Evolutionary conservation across 1,284 basidiomycete species (phyloP), one percentile per base, ranked within the genome.

Genomic region (Coniophora puteana): DNA sequence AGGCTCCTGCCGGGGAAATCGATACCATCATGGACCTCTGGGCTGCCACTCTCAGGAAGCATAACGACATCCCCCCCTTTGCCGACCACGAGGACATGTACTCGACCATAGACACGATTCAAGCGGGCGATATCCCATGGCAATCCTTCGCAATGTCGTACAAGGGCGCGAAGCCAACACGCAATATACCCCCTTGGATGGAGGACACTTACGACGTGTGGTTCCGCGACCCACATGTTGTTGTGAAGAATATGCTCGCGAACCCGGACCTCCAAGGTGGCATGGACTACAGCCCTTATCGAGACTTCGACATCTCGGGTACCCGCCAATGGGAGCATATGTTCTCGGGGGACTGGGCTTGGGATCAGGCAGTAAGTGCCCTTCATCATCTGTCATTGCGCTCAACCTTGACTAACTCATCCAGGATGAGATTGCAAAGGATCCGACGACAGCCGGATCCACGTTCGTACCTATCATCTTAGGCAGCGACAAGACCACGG

Each of bases 401-500:
- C 34, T 42, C 14, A 23, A 8, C 23, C 6, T 31, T 30, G 27
- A 41, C 3, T 13, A 11, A 7, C 16, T 17, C 4, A 2, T 16
- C 21, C 16, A 43, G 41, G 47, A 51, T 32, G 14, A 43, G 8
- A 45, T 54, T 8, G 17, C 48, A 0, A 26, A 31, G 10, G 32
- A 48, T 22, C 24, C 33, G 0, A 5, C 22, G 3, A 51, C 36
- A 4, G 39, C 41, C 18, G 48, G 51, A 2, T 29, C 40, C 8
- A 30, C 45, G 5, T 45, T 49, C 28, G 50, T 51, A 2, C 57
- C 58, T 0, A 33, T 61, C 11, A 49, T 63, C 18, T 30, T 53
- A 10, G 62, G 64, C 0, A 65, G 61, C 33, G 61, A 66, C 37
- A 66, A 66, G 32, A 66, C 58, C 0, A 64, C 59, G 0, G 60